phyloP scores from a whole-genome alignment of 2,329 filamentous ascomycete genomes.

The Drechslerella coelobrocha region DNA sequence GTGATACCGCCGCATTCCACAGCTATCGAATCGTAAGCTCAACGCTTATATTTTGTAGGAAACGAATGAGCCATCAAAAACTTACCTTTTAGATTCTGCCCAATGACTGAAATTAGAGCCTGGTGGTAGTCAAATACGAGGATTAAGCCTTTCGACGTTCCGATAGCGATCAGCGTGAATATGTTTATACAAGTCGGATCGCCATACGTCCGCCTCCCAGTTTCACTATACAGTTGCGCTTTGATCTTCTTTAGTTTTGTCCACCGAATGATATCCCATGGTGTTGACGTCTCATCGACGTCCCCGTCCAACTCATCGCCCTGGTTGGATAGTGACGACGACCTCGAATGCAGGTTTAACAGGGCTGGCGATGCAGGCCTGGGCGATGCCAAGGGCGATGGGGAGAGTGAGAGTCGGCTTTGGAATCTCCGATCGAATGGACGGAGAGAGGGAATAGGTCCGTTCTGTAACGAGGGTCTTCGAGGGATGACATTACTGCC shows the following conservation, averaged over 20 bases:
- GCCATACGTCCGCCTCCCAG: constrained; percentile 90
- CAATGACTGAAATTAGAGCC: constrained; percentile 90
- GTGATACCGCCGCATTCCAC: constrained; percentile 89
- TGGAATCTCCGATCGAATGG: constrained; percentile 96
- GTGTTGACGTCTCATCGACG: constrained; percentile 74
- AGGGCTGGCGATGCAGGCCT: constrained; percentile 80
- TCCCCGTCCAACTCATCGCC: constrained; percentile 67
- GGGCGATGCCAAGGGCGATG: constrained; percentile 65
- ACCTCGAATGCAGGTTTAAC: constrained; percentile 76
- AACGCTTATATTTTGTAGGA: neutral
- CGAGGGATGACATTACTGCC: constrained; percentile 74
- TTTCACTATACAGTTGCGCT: constrained; percentile 87
- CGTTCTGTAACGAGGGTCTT: constrained; percentile 63
- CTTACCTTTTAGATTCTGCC: constrained; percentile 84
- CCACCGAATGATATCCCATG: constrained; percentile 98
- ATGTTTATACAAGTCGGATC: constrained; percentile 87
- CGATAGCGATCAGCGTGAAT: constrained; percentile 84
- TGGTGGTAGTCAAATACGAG: constrained; percentile 98
- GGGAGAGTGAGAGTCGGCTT: constrained; percentile 72
- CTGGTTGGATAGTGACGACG: constrained; percentile 78
- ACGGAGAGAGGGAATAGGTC: constrained; percentile 81
- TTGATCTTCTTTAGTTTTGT: constrained; percentile 90
- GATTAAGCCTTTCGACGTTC: constrained; percentile 92
- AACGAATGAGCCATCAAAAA: no score
- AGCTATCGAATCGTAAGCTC: constrained; percentile 63